Conservation (phyloP, 2,329 filamentous ascomycete genomes). For the Sporothrix humicola region DNA sequence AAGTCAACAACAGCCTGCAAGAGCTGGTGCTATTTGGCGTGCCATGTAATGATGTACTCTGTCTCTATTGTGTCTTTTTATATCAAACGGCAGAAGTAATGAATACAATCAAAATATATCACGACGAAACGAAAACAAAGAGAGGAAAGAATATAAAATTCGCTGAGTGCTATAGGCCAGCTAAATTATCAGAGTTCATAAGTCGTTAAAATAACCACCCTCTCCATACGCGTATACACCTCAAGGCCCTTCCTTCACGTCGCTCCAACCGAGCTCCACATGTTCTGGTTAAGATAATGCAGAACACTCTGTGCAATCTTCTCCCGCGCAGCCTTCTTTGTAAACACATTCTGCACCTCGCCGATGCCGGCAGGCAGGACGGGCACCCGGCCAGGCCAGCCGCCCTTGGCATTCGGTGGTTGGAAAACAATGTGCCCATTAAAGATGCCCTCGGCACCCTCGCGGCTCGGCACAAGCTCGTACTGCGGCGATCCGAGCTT, state of each 20-base stretch:
- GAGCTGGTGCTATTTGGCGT: slow-evolving; percentile 58
- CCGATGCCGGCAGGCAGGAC: slow-evolving; percentile 45
- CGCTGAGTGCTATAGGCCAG: background rate
- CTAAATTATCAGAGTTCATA: background rate
- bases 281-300: slow-evolving; percentile 42
- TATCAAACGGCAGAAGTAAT: too few relatives aligned
- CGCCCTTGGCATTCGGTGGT: slow-evolving; percentile 44
- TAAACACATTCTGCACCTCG: slow-evolving; percentile 44
- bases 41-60: slow-evolving; percentile 40
- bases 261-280: background rate
- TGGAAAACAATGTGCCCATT: slow-evolving; percentile 43
- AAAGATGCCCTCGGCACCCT: slow-evolving; percentile 42
- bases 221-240: background rate
- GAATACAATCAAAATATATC: too few relatives aligned
- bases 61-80: too few relatives aligned
- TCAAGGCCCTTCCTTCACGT: too few relatives aligned
- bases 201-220: background rate
- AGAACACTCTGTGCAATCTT: slow-evolving; percentile 51
- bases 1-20: slow-evolving; percentile 43
- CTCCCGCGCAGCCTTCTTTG: slow-evolving; percentile 47
- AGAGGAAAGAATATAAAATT: background rate
- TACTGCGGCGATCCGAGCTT: slow-evolving; percentile 31
- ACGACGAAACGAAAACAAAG: background rate
- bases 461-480: background rate
- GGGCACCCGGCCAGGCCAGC: slow-evolving; percentile 8